Base-by-base conservation (phyloP, 2,329 filamentous ascomycete genomes). In the Sporothrix brunneoviolacea region DNA sequence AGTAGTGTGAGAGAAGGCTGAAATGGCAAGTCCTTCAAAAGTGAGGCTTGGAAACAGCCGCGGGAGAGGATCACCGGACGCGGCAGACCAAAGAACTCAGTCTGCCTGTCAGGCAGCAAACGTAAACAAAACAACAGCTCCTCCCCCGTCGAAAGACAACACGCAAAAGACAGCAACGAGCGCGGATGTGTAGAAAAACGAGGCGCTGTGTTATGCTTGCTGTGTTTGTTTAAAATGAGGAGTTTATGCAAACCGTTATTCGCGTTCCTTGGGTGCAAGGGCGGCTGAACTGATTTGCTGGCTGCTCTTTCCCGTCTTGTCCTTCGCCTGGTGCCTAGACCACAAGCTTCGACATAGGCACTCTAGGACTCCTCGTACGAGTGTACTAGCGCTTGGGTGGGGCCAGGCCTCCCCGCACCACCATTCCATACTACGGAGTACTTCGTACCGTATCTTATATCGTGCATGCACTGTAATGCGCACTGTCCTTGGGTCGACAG, bases 231-330 rank as follows among this genome's bases (percentile, higher is more conserved):
- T 28, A 22, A 47, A 47, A 47, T 47, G 44, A 47, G 35, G 35
- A 27, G 44, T 47, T 39, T 47, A 47, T 47, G 44, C 44, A 47
- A 19, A 38, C 21, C 33, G 22, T 21, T 40, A n/a, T 37, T 37
- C n/a, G 21, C 7, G 4, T 22, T 35, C 28, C 30, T 27, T 45
- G 32, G n/a, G n/a, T n/a, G n/a, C n/a, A n/a, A n/a, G n/a, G n/a
- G n/a, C n/a, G n/a, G n/a, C n/a, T n/a, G n/a, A n/a, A n/a, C 32
- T 35, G 32, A 15, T 35, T 35, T 16, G 15, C 33, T 36, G 33
- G 33, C n/a, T n/a, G 33, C 24, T 28, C 24, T 28, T 28, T 28
- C 24, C 24, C 8, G 9, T n/a, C 9, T 36, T 8, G 8, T n/a
- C 15, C 6, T n/a, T 19, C 16, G 15, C 16, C n/a, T 38, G 36